Base-by-base conservation (phyloP, 192 early-diverging fungal genomes). In the Phycomyces nitens region DNA sequence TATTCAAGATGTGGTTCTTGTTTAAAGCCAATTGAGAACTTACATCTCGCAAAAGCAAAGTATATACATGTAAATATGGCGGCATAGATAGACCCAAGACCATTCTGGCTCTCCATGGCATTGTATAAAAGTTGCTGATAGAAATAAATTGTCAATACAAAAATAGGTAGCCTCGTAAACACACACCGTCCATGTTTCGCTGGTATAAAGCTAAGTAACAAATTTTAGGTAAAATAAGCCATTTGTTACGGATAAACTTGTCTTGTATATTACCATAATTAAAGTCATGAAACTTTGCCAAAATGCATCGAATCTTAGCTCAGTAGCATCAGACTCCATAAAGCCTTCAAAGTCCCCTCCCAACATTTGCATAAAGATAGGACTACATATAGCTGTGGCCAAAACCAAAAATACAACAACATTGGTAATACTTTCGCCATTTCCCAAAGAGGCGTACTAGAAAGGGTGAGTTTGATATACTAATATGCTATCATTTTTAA, bases 11-110 rank as follows among this genome's bases (percentile, higher is more conserved):
- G 7, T 34, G n/a, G n/a, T n/a, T n/a, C n/a, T n/a, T n/a, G n/a
- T n/a, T n/a, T n/a, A n/a, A n/a, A n/a, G n/a, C n/a, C n/a, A n/a
- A n/a, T n/a, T n/a, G 12, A 47, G 1, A 18, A 73, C 80, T 68
- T 82, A 82, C 80, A 84, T 24, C 81, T 75, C 9, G 77, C 78
- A 60, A 81, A 81, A 27, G 71, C 66, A 59, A 77, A 75, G 20
- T 77, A 80, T 5, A 74, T 62, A 20, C 77, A 72, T 16, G 76
- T 57, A 44, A 78, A 70, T 8, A 80, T 49, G 2, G 72, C 76
- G 16, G 77, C 69, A 59, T 73, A 73, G 29, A 81, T 62, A 24
- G 73, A 47, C 10, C 75, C 73, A 23, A 69, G 65, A 5, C 60
- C 59, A 21, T 54, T 56, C 52, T 78, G 75, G 22, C 71, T 76